Evolutionary conservation across 1,139 yeast genomes (phyloP).

Genomic region (Taphrina flavorubra): DNA sequence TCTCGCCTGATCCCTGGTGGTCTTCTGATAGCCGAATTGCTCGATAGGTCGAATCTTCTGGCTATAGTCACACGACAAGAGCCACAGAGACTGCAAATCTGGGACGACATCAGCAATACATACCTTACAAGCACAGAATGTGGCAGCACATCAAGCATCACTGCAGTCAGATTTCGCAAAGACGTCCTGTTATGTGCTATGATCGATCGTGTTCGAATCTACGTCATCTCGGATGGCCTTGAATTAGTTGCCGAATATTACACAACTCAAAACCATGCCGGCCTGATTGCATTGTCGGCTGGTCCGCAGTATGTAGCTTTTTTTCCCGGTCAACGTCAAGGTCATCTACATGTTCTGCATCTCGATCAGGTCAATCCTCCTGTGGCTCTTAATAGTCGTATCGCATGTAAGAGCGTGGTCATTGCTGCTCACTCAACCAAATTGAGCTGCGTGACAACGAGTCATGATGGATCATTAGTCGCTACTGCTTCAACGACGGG

Average conservation of each 20-base stretch:
- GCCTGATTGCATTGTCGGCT: neutral
- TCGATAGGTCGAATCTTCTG: conserved; percentile 9
- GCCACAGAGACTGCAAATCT: conserved; percentile 1
- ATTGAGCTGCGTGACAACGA: neutral
- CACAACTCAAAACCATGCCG: neutral
- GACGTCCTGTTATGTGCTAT: conserved; percentile 4
- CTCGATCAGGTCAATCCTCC: neutral
- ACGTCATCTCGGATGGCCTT: neutral
- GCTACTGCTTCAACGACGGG: conserved; percentile 20
- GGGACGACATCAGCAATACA: conserved; percentile 1
- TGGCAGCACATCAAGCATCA: neutral
- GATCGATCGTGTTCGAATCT: neutral
- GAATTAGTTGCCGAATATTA: neutral
- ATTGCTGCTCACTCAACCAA: neutral
- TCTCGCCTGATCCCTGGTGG: conserved; percentile 1
- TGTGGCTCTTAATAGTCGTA: no score
- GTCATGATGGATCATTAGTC: neutral
- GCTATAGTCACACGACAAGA: conserved; percentile 8
- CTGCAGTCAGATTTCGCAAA: neutral
- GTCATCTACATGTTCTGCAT: conserved; percentile 2
- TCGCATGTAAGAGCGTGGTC: neutral
- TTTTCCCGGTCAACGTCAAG: conserved; percentile 6
- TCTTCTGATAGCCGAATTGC: conserved; percentile 1
- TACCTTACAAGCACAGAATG: neutral
- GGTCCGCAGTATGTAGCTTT: neutral